Evolutionary conservation across 495 filamentous ascomycete species (phyloP).

Genomic region (Aspergillus affinis): DNA sequence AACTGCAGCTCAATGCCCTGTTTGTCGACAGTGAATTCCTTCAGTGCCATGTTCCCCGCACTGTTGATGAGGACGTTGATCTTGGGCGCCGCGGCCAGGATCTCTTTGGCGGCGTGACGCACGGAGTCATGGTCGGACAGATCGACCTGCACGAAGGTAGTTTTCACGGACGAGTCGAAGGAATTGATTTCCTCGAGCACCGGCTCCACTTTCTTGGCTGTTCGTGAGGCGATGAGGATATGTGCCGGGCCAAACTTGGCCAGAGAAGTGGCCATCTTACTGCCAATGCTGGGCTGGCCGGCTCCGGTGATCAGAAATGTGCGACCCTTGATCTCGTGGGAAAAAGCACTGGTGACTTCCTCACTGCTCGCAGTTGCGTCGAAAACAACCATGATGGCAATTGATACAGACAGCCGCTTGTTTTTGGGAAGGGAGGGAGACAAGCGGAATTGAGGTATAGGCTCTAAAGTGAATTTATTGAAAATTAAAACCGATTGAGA

Average conservation of each 20-base stretch:
- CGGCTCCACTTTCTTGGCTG: neutral
- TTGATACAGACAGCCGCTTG: neutral
- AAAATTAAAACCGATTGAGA: too few relatives aligned
- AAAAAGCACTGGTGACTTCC: neutral
- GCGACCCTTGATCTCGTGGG: neutral
- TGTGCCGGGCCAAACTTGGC: slow-evolving; percentile 1
- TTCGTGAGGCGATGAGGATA: neutral
- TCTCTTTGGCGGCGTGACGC: slow-evolving; percentile 1
- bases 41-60: slow-evolving; percentile 1
- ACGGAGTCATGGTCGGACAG: slow-evolving; percentile 1
- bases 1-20: slow-evolving; percentile 1
- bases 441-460: too few relatives aligned
- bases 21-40: neutral
- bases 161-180: neutral
- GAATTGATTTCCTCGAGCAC: neutral
- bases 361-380: neutral
- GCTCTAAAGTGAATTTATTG: too few relatives aligned
- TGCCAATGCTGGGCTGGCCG: slow-evolving; percentile 5
- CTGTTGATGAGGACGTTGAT: slow-evolving; percentile 9
- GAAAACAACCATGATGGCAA: neutral
- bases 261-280: slow-evolving; percentile 4
- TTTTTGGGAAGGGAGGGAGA: too few relatives aligned
- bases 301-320: slow-evolving; percentile 4
- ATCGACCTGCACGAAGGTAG: neutral
- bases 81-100: slow-evolving; percentile 1